A percentile compares a stretch with the other conserved stretches of the same genome.
Evolutionary conservation across 768 basidiomycete species (phyloP).

Genomic region (Xerocomellus dryophilus): DNA sequence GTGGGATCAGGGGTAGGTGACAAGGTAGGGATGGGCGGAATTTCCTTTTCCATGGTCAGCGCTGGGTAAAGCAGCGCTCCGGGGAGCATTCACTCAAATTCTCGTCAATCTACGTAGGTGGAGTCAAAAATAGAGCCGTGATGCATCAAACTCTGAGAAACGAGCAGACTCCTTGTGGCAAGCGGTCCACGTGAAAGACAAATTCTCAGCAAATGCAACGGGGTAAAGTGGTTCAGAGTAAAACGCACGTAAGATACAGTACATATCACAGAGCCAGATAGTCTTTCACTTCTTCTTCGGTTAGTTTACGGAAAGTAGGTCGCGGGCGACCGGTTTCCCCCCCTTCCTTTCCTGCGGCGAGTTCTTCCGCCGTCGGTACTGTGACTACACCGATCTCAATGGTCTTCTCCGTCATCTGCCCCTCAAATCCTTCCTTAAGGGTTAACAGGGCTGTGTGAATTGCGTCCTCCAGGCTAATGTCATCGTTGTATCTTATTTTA

Average conservation of each 20-base stretch:
- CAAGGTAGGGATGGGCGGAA: slow-evolving; percentile 4
- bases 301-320: slow-evolving; percentile 92
- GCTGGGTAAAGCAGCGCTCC: slow-evolving; percentile 9
- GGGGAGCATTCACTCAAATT: slow-evolving; percentile 5
- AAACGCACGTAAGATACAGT: slow-evolving; percentile 32
- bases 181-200: slow-evolving; percentile 9
- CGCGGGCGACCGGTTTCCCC: slow-evolving; percentile 66
- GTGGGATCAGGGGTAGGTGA: slow-evolving; percentile 31
- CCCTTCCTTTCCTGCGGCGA: slow-evolving; percentile 63
- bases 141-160: slow-evolving; percentile 5
- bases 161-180: neutral
- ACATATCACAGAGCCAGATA: slow-evolving; percentile 77
- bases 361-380: slow-evolving; percentile 65
- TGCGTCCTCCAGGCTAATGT: slow-evolving; percentile 97
- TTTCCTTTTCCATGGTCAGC: slow-evolving; percentile 33
- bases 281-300: slow-evolving; percentile 95
- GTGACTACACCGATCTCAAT: slow-evolving; percentile 98
- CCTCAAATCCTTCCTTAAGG: slow-evolving; percentile 98
- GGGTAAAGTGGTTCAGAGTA: slow-evolving; percentile 16
- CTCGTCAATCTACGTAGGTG: slow-evolving; percentile 3
- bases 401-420: slow-evolving; percentile 99
- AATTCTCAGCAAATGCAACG: slow-evolving; percentile 16
- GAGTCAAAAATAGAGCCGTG: slow-evolving; percentile 7
- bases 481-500: slow-evolving; percentile 91
- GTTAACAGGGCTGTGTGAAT: slow-evolving; percentile 98